These are phyloP conservation scores for Globisporangium lucens DNA, from an alignment of 352 stramenopile species.

Conservation along the genomic window DNA sequence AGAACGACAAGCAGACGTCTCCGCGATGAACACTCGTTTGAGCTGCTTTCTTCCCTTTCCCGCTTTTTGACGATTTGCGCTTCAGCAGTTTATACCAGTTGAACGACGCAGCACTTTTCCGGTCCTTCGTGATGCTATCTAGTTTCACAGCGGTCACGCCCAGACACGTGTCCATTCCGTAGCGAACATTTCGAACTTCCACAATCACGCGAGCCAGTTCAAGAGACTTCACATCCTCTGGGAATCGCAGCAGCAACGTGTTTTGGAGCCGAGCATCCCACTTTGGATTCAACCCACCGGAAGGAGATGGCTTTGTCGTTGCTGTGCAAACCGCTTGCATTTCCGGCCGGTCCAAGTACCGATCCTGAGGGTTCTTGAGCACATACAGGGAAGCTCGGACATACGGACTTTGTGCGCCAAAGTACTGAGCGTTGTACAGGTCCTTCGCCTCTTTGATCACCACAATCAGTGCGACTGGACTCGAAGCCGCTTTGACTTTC, in stretches of 20 bases:
- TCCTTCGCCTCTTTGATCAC: slow-evolving; percentile 77
- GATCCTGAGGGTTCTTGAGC: slow-evolving; percentile 79
- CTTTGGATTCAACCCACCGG: slow-evolving; percentile 64
- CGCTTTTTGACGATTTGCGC: slow-evolving; percentile 60
- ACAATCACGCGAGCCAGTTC: slow-evolving; percentile 80
- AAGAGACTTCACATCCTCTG: slow-evolving; percentile 50
- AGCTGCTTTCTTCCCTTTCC: slow-evolving; percentile 36
- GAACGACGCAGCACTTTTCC: slow-evolving; percentile 71
- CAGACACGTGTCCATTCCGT: slow-evolving; percentile 82
- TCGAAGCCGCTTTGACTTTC: slow-evolving; percentile 75
- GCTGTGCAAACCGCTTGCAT: slow-evolving; percentile 75
- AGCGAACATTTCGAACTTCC: slow-evolving; percentile 82
- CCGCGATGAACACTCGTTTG: slow-evolving; percentile 66
- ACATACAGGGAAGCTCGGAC: slow-evolving; percentile 78
- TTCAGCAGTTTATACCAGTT: slow-evolving; percentile 89
- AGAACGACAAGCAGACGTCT: slow-evolving; percentile 77
- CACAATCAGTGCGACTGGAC: slow-evolving; percentile 77
- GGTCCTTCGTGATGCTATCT: slow-evolving; percentile 75
- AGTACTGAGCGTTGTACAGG: slow-evolving; percentile 86
- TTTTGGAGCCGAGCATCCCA: slow-evolving; percentile 79
- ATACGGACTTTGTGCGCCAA: slow-evolving; percentile 83
- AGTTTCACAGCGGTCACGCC: slow-evolving; percentile 81
- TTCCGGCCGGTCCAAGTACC: slow-evolving; percentile 71
- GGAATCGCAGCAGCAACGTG: slow-evolving; percentile 73
- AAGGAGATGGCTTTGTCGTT: slow-evolving; percentile 76